These are phyloP conservation scores for Boechera stricta DNA, from an alignment of 345 rosid genomes.

Conservation along the genomic window DNA sequence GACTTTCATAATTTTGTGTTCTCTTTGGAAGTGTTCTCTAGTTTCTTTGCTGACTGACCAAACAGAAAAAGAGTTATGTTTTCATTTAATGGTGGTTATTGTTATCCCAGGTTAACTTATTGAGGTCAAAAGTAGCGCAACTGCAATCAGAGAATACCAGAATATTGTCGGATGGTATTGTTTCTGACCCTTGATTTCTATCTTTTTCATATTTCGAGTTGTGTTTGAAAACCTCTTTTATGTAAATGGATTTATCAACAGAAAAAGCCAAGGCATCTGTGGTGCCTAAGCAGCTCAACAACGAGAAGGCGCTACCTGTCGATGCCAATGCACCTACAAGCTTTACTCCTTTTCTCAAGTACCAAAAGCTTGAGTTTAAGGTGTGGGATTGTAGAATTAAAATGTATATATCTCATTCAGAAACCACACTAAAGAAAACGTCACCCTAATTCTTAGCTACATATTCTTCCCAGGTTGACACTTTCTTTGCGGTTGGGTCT, in stretches of 20 bases:
- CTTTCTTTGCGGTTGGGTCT: slow-evolving; percentile 98
- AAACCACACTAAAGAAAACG: background rate
- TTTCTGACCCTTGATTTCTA: slow-evolving; percentile 26
- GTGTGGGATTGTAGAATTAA: slow-evolving; percentile 42
- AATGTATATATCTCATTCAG: background rate
- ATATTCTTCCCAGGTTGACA: slow-evolving; percentile 70
- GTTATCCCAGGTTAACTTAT: slow-evolving; percentile 61
- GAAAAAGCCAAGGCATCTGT: slow-evolving; percentile 49
- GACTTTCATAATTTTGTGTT: slow-evolving; percentile 9
- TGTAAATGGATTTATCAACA: slow-evolving; percentile 41
- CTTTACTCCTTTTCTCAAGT: slow-evolving; percentile 81
- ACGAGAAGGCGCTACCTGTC: slow-evolving; percentile 43
- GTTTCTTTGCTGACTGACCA: slow-evolving; percentile 12
- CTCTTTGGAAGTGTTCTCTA: background rate
- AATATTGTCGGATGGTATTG: slow-evolving; percentile 43
- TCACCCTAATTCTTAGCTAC: slow-evolving; percentile 19
- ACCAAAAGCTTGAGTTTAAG: slow-evolving; percentile 92
- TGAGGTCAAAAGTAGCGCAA: slow-evolving; percentile 71
- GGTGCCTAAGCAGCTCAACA: slow-evolving; percentile 39
- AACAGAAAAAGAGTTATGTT: background rate
- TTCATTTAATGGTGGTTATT: background rate
- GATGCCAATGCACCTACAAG: slow-evolving; percentile 53
- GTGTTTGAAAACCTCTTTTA: background rate
- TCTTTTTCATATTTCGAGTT: background rate
- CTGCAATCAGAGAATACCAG: slow-evolving; percentile 54